Conservation (phyloP, 805 yeast genomes). For the Candida hungchunana region DNA sequence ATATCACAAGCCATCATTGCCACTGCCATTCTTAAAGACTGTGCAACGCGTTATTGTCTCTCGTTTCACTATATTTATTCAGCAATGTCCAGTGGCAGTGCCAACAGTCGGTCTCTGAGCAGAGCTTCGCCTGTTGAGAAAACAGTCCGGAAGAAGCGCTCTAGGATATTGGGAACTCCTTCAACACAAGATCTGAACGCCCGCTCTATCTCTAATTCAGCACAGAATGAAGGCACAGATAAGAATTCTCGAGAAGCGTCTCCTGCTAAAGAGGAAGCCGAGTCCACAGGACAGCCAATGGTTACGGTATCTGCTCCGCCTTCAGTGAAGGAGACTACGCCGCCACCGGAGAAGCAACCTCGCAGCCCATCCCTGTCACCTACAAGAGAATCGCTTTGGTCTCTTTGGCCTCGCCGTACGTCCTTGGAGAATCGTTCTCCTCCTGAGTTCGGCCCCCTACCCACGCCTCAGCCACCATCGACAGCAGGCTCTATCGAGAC, state of each 20-base stretch:
- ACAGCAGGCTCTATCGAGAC: constrained; percentile 9
- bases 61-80: not conserved
- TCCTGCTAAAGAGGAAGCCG: no score
- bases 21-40: no score
- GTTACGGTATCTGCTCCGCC: no score
- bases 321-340: no score
- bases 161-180: constrained; percentile 12
- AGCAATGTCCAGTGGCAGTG: not conserved
- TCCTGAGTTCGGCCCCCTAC: not conserved
- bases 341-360: not conserved
- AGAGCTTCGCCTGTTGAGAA: not conserved
- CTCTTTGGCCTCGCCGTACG: constrained; percentile 9
- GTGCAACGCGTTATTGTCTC: no score
- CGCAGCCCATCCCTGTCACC: constrained; percentile 3
- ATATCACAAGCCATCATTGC: no score
- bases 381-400: constrained; percentile 15
- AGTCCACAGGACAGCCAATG: no score
- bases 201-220: not conserved
- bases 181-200: constrained; percentile 7
- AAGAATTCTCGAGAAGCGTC: no score
- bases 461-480: constrained; percentile 1
- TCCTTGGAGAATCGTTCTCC: constrained; percentile 4
- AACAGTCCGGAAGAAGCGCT: constrained; percentile 10
- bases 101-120: not conserved
- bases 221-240: not conserved